Conservation (phyloP, 768 basidiomycete species). For the Kwoniella mangroviensis region DNA sequence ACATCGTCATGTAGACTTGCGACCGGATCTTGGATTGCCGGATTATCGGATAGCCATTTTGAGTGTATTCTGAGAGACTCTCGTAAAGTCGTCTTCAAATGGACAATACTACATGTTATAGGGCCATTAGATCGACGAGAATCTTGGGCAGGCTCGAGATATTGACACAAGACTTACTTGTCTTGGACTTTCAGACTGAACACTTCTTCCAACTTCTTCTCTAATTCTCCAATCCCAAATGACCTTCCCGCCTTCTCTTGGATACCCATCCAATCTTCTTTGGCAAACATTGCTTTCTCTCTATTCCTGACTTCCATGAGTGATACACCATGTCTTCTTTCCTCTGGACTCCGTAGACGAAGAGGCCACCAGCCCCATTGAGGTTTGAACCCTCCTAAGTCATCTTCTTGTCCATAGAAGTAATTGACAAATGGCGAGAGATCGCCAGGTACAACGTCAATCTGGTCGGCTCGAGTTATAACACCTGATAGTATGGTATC, state of each 20-base stretch:
- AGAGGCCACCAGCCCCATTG: slow-evolving; percentile 25
- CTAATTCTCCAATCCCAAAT: slow-evolving; percentile 13
- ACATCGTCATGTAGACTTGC: slow-evolving; percentile 9
- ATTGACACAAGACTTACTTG: slow-evolving; percentile 15
- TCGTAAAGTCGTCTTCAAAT: neutral
- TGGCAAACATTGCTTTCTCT: slow-evolving; percentile 11
- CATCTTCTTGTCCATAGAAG: neutral
- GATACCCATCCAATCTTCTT: slow-evolving; percentile 23
- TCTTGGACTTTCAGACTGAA: slow-evolving; percentile 6
- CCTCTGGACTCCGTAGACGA: slow-evolving; percentile 6
- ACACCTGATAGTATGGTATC: slow-evolving; percentile 2
- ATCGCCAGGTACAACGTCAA: slow-evolving; percentile 1
- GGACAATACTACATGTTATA: neutral
- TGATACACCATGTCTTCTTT: neutral
- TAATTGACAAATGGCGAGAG: slow-evolving; percentile 18
- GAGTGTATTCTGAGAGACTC: neutral
- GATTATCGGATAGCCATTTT: neutral
- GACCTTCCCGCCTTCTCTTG: neutral
- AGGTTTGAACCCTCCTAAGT: slow-evolving; percentile 11
- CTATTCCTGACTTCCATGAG: neutral
- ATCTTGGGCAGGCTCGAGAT: neutral
- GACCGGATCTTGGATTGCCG: slow-evolving; percentile 9
- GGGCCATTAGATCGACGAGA: neutral
- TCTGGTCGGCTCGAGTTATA: slow-evolving; percentile 33
- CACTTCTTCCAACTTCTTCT: slow-evolving; percentile 8